phyloP scores from a whole-genome alignment of 768 basidiomycete genomes.

The Naganishia onofrii region DNA sequence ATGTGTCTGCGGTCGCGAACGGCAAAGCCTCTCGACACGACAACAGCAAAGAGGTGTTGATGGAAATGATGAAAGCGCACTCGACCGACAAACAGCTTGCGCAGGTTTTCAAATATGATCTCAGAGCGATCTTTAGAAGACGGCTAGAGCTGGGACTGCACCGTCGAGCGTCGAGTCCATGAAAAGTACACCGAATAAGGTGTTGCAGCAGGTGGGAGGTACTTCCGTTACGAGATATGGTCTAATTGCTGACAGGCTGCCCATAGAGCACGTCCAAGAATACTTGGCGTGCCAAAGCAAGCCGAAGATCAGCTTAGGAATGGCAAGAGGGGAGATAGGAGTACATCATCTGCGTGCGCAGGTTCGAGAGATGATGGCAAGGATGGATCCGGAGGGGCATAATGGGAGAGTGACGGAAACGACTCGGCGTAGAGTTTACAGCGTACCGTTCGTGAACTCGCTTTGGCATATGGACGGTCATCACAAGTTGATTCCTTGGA shows the following conservation, averaged over 20 bases:
- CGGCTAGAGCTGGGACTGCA: not conserved
- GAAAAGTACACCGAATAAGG: not conserved
- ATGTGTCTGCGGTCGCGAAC: too few relatives aligned
- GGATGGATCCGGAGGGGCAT: not conserved
- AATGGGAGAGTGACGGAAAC: not conserved
- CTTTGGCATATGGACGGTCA: slow-evolving; percentile 10
- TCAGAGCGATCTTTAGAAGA: not conserved
- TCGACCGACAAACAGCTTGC: not conserved
- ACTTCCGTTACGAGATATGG: not conserved
- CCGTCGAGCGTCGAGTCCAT: not conserved
- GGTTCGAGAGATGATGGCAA: not conserved
- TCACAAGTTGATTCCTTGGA: too few relatives aligned
- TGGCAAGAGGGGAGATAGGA: not conserved
- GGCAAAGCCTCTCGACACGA: not conserved
- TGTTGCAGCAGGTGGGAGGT: too few relatives aligned
- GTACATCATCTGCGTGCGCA: not conserved
- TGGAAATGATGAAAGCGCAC: not conserved
- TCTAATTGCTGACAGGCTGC: too few relatives aligned
- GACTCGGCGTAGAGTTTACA: not conserved
- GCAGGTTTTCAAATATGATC: not conserved
- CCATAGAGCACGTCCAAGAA: not conserved
- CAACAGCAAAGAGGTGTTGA: not conserved
- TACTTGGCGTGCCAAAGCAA: not conserved
- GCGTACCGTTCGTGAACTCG: slow-evolving; percentile 1
- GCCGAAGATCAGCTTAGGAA: not conserved